Base-by-base conservation (phyloP, 371 early-diverging fungal species). In the Mortierella sp. region DNA sequence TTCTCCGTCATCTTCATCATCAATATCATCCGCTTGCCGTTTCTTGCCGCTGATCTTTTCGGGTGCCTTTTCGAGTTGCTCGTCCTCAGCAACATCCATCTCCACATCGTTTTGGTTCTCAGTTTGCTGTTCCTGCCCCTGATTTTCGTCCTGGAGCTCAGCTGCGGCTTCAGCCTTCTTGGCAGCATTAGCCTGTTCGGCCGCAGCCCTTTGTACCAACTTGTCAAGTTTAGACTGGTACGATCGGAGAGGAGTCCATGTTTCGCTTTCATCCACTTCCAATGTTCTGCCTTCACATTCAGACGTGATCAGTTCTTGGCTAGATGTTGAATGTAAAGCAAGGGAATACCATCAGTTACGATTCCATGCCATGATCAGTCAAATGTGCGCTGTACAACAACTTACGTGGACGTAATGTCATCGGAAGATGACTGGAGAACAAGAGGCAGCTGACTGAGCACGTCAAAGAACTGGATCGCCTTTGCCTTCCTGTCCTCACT, bases 161-260 rank as follows among this genome's bases (percentile, higher is more conserved):
- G 65, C 67, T 25, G 60, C 44, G 0, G 39, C 61, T 14, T 60
- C 51, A 12, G 65, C 60, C 27, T 54, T 64, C 34, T 57, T 65
- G 48, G 29, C 44, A 3, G 52, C 55, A 34, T 59, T 48, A 10
- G 63, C 55, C n/a, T 72, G 62, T 10, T 71, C 72, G n/a, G 44
- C 54, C 5, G 50, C 51, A 16, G 71, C 74, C 41, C 60, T 67
- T 4, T 56, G 62, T 29, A 40, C 4, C 56, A 63, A 14, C 43
- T 73, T 74, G 25, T 67, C 68, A 2, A 74, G 63, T 40, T 60
- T 74, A 34, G 54, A 46, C 25, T 67, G 74, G 46, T 74, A 74
- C 13, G 56, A 25, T n/a, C 59, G 68, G 24, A 74, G 53, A 8
- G 74, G 57, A 0, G 52, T 57, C 74, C 74, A 74, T 4, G 55